phyloP scores from a whole-genome alignment of 192 early-diverging fungal species.

The Lobosporangium transversale region DNA sequence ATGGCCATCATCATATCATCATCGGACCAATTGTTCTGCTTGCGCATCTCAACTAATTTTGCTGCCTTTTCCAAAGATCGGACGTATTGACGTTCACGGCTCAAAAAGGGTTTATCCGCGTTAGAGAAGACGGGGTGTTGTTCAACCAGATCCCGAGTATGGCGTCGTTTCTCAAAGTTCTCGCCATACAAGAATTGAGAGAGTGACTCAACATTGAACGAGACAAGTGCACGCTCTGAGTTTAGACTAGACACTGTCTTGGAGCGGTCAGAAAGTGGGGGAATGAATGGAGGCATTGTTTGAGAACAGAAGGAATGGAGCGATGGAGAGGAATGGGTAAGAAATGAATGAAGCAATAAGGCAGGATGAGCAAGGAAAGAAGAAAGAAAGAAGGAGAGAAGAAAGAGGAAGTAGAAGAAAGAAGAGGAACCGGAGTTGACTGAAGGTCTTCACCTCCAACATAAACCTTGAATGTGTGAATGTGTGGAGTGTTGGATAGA shows the following conservation, averaged over 20 bases:
- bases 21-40: constrained; percentile 73
- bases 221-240: constrained; percentile 72
- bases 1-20: constrained; percentile 77
- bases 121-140: constrained; percentile 53
- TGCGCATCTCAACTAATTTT: constrained; percentile 66
- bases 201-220: constrained; percentile 76
- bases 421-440: too few relatives aligned
- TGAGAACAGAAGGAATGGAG: neutral
- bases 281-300: constrained; percentile 51
- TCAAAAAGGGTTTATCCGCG: constrained; percentile 51
- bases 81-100: constrained; percentile 45
- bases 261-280: constrained; percentile 32
- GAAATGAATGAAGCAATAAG: neutral
- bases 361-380: neutral
- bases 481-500: too few relatives aligned
- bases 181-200: constrained; percentile 81
- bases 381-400: neutral
- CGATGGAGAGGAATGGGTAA: constrained; percentile 1
- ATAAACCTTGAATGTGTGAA: too few relatives aligned
- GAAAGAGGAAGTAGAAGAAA: neutral
- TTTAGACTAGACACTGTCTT: constrained; percentile 49
- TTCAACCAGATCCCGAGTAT: constrained; percentile 38
- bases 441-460: too few relatives aligned
- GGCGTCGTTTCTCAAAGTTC: constrained; percentile 37
- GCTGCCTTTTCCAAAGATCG: constrained; percentile 52